Conservation (phyloP, 2,329 filamentous ascomycete genomes). For the Xylariaceae sp. region DNA sequence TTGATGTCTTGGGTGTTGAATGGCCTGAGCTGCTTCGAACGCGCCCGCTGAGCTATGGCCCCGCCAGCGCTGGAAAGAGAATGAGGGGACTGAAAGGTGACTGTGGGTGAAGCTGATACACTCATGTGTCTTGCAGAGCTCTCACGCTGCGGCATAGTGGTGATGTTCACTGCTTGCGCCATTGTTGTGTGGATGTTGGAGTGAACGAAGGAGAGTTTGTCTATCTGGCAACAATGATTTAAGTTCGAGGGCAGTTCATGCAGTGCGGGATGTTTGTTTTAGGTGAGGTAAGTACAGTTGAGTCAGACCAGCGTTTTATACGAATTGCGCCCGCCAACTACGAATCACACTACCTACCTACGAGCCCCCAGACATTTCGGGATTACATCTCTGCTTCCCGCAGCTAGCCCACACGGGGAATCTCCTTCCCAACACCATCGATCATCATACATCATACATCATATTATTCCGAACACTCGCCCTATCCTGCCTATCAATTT, state of each 20-base stretch:
- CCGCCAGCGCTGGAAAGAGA: constrained; percentile 57
- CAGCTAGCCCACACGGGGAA: neutral
- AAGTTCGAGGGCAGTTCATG: neutral
- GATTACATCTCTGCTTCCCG: neutral
- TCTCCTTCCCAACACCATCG: neutral
- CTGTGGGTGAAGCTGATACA: constrained; percentile 68
- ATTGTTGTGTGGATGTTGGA: constrained; percentile 27
- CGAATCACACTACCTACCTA: neutral
- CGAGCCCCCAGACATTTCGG: neutral
- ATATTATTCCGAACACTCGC: no score
- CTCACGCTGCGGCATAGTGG: constrained; percentile 32
- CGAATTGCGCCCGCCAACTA: neutral
- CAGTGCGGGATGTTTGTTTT: neutral
- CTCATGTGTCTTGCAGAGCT: constrained; percentile 53
- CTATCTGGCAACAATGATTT: neutral
- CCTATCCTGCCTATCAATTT: no score
- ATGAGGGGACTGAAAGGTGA: constrained; percentile 68
- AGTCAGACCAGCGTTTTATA: neutral
- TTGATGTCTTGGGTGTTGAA: constrained; percentile 96
- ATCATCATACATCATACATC: neutral
- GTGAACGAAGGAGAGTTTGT: neutral
- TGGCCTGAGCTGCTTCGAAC: constrained; percentile 78
- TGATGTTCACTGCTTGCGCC: constrained; percentile 47
- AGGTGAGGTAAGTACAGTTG: neutral
- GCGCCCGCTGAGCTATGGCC: constrained; percentile 37